Evolutionary conservation across 495 filamentous ascomycete species (phyloP), one percentile per base, ranked within the genome.

Genomic region (Talaromyces ruber): DNA sequence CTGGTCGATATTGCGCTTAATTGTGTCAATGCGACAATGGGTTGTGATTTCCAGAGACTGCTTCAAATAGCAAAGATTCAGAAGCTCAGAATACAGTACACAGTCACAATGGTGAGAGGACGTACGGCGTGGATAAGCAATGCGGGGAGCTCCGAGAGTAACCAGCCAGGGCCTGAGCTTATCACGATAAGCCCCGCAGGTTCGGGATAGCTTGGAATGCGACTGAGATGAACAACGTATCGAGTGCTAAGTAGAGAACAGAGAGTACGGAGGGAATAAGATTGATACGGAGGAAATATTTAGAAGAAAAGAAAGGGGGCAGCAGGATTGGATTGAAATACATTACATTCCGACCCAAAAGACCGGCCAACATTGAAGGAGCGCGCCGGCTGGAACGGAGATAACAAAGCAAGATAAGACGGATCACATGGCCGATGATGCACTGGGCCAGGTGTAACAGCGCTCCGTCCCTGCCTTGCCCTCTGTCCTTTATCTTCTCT

Each of bases 221-320:
- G 24, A 29, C 8, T 6, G 22, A 28, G 28, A 61, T 62, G 57
- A 64, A 67, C 60, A 70, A 63, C 66, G 70, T n/a, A n/a, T n/a
- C n/a, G n/a, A n/a, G n/a, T n/a, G n/a, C n/a, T n/a, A n/a, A 71
- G 73, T 72, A 72, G 0, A 62, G 25, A 39, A 55, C 21, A 55
- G 51, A 16, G 16, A n/a, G n/a, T n/a, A n/a, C n/a, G 21, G 39
- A 53, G 54, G 45, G 14, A 62, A 29, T 6, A 51, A 64, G 6
- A 55, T 6, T n/a, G n/a, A 21, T 2, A 26, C 4, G 8, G 50
- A 52, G 9, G 4, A 18, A 52, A 52, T n/a, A n/a, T n/a, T n/a
- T n/a, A n/a, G 9, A 54, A 54, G 51, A 28, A 26, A 28, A 54
- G 26, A 28, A 47, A 4, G 4, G 9, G 21, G 26, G 28, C 0